Base-by-base conservation (phyloP, 2,329 filamentous ascomycete genomes). In the Cordyceps javanica region DNA sequence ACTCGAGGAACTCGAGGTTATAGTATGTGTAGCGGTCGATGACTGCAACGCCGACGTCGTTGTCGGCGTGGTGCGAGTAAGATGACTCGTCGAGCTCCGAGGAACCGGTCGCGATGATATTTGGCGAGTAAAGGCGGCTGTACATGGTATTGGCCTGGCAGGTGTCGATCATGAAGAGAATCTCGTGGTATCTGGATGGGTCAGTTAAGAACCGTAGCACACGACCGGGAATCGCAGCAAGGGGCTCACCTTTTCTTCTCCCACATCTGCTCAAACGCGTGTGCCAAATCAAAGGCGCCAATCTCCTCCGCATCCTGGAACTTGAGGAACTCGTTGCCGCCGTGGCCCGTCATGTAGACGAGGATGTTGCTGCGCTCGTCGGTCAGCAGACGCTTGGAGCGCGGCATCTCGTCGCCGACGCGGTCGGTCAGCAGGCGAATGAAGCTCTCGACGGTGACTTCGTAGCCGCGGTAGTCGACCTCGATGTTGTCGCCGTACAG, bases 121-220 rank as follows among this genome's bases (percentile, higher is more conserved):
- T 97, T 49, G 93, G 93, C 5, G 91, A 96, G 78, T 99, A 99
- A 68, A 99, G 90, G 66, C 96, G 93, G 70, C 87, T 93, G 76
- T 96, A 99, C 91, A 99, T 97, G 32, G 94, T 99, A 72, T 99
- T 99, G 57, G 94, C 94, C 76, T 99, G 94, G 76, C 94, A 99
- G 0, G 94, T 99, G 72, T 99, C 94, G 74, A 99, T 99, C 94
- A 99, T 99, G 79, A 99, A 99, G 59, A 99, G 83, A 65, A 99
- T 86, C 74, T 99, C 94, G 71, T 97, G 90, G 73, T 97, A 99
- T 70, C 87, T 89, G 62, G 21, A 8, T 42, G 48, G 9, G 21
- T 54, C 8, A 54, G 19, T 3, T 44, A 32, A 4, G 19, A 25
- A 5, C 9, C 21, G 5, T 34, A 25, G 25, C 46, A 14, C 14